Evolutionary conservation across 257 asterid genomes (phyloP).

Genomic region (Solanum gracilifrons): DNA sequence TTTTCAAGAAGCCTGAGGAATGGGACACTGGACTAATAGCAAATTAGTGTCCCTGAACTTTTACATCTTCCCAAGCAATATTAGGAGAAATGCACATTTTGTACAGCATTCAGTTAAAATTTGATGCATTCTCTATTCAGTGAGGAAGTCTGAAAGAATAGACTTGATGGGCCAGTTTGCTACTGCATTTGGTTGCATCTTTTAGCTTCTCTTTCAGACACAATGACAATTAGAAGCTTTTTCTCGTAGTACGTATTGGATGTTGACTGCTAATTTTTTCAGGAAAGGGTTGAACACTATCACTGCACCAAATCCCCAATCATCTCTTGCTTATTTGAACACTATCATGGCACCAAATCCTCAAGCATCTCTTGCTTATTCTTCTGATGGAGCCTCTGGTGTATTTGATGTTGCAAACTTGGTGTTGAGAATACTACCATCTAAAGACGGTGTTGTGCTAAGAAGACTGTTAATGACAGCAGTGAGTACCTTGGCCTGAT

Average conservation of each 20-base stretch:
- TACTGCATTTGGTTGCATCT: not conserved
- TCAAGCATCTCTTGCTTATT: conserved; percentile 30
- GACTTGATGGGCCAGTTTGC: not conserved
- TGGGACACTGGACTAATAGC: not conserved
- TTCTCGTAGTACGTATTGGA: not conserved
- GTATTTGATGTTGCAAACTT: conserved; percentile 53
- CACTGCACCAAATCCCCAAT: conserved; percentile 28
- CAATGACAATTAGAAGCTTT: not conserved
- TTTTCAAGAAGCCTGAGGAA: not conserved
- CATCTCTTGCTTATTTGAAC: conserved; percentile 26
- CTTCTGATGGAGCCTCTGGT: conserved; percentile 31
- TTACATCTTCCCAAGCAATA: not conserved
- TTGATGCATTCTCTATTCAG: not conserved
- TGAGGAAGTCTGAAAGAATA: not conserved
- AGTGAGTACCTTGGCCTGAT: conserved; percentile 31
- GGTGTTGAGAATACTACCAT: conserved; percentile 61
- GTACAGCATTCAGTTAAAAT: not conserved
- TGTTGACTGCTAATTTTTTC: conserved; percentile 10
- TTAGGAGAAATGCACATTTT: not conserved
- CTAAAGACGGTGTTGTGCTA: conserved; percentile 71
- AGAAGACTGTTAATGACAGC: conserved; percentile 86
- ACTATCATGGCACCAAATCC: conserved; percentile 29
- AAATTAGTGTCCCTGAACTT: not conserved
- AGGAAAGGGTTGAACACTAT: conserved; percentile 53
- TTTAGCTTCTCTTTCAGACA: not conserved